Conservation (phyloP, 1,139 yeast species). For the Yamadazyma mexicana region DNA sequence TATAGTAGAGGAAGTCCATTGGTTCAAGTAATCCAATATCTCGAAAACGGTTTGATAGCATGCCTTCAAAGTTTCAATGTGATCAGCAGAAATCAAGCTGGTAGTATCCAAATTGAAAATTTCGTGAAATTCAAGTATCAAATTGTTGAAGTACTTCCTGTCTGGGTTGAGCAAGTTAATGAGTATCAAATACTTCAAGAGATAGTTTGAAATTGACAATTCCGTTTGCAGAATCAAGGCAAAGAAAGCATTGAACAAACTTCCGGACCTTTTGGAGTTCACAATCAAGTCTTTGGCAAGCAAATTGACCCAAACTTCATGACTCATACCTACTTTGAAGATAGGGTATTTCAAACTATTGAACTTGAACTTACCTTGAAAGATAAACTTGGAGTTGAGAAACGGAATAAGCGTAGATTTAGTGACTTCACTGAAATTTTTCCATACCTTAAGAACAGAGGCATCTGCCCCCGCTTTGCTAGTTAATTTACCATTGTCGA, state of each 20-base stretch:
- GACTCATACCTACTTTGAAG: constrained; percentile 34
- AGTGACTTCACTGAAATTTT: constrained; percentile 62
- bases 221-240: constrained; percentile 74
- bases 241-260: constrained; percentile 61
- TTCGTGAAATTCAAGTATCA: constrained; percentile 57
- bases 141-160: constrained; percentile 40
- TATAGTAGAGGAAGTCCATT: constrained; percentile 58
- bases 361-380: constrained; percentile 38
- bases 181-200: constrained; percentile 79
- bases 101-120: constrained; percentile 51
- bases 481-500: constrained; percentile 34
- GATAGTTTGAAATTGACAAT: constrained; percentile 62
- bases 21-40: constrained; percentile 79
- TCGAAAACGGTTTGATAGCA: constrained; percentile 75
- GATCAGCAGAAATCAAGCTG: constrained; percentile 43
- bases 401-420: constrained; percentile 78
- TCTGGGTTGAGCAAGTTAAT: constrained; percentile 61
- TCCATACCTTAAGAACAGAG: constrained; percentile 50
- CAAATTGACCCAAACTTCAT: constrained; percentile 65
- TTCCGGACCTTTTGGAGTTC: constrained; percentile 12
- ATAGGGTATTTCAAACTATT: constrained; percentile 35
- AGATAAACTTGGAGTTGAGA: constrained; percentile 67
- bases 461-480: constrained; percentile 15
- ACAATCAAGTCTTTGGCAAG: constrained; percentile 66
- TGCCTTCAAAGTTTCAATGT: constrained; percentile 55